Evolutionary conservation across 345 rosid species (phyloP), one percentile per base, ranked within the genome.

Genomic region (Hypericum androsaemum): DNA sequence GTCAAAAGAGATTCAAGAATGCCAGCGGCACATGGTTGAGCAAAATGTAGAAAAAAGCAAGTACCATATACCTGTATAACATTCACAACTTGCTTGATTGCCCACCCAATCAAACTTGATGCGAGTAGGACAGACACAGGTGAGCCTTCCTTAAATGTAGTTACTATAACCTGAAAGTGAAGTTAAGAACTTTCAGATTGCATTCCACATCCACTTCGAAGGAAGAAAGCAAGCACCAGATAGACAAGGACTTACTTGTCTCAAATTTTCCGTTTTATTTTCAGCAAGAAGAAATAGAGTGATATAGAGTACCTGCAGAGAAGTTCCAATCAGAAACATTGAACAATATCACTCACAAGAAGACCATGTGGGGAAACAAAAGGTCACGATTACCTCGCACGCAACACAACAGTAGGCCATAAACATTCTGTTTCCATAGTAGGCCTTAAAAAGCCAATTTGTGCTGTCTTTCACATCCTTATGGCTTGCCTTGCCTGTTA

Each of bases 401-500:
- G 96, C 89, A 64, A 71, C 89, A 14, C 95, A 88, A 59, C 98
- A 90, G 66, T 73, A 90, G 58, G 83, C 83, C 95, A 90, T 87
- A 71, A 90, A 88, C 81, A 81, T 75, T 14, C 98, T 69, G 66
- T 87, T 84, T 39, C 98, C 98, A 66, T 87, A 90, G 80, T 90
- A 90, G 44, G 80, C 80, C 71, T 42, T 87, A 69, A 87, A 87
- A 65, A 90, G 88, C 98, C 95, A 87, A 65, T 62, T 90, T 10
- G 80, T 77, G 75, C 96, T 90, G 71, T 90, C 94, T 68, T 80
- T 84, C 44, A 90, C 95, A 69, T 90, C 98, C 73, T 84, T 90
- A 57, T 90, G 98, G 71, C 89, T 90, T 50, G 74, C 66, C 72
- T 88, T 90, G 62, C 98, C 95, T 43, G 64, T 42, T 70, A 90